Evolutionary conservation across 345 rosid genomes (phyloP).

Genomic region (Camelina laxa): DNA sequence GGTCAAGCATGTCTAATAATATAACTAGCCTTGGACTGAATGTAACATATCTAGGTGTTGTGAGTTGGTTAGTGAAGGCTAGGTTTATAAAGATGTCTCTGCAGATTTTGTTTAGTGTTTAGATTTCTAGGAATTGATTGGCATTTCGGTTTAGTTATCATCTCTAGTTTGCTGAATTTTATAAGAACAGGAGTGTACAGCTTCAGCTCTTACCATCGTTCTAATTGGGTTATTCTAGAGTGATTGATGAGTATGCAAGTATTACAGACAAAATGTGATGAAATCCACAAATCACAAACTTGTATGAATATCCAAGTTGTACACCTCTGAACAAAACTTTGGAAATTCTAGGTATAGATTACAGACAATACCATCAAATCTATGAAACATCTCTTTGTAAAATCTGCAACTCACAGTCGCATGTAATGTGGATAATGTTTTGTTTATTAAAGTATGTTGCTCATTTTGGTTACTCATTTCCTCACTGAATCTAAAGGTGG

Average conservation of each 20-base stretch:
- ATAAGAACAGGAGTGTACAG: background rate
- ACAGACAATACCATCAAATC: slow-evolving; percentile 1
- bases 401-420: background rate
- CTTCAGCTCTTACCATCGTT: slow-evolving; percentile 16
- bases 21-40: background rate
- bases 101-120: background rate
- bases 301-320: background rate
- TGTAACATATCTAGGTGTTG: background rate
- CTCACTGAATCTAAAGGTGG: slow-evolving; percentile 63
- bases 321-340: background rate
- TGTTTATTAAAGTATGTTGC: background rate
- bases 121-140: background rate
- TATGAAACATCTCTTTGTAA: background rate
- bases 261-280: background rate
- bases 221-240: background rate
- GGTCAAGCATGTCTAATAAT: background rate
- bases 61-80: background rate
- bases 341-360: background rate
- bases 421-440: slow-evolving; percentile 1
- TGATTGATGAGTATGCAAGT: background rate
- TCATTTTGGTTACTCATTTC: background rate
- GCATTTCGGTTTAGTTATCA: background rate
- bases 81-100: background rate
- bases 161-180: slow-evolving; percentile 1
- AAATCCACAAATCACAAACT: background rate